Evolutionary conservation across 345 rosid species (phyloP), one percentile per base, ranked within the genome.

Genomic region (Raphanus sativus): DNA sequence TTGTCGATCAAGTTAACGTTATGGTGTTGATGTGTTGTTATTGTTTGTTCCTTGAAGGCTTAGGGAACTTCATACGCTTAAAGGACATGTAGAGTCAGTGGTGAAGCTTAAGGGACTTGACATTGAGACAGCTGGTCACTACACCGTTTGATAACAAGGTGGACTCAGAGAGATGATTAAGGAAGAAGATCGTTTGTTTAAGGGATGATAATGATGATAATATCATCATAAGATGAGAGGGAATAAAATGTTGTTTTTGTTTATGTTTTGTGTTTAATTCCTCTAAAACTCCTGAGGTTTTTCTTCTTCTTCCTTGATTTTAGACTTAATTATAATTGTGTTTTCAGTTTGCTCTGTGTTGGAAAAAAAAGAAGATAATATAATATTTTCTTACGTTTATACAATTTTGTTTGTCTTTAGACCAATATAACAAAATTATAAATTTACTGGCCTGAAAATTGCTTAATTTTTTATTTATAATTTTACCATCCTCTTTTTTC

Each of bases 81-180:
- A 89, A 79, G 97, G 97, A 1, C 97, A 88, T 15, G 97, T 89
- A 0, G 97, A 91, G 82, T 91, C 97, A 0, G 97, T 91, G 82
- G 97, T 89, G 84, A 89, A 91, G 86, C 87, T 91, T 10, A 89
- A 89, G 77, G 97, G 94, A 55, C 75, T 91, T 66, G 97, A 89
- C 72, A 91, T 89, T 17, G 94, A 91, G 58, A 87, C 94, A 65
- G 86, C 89, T 83, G 92, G 90, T 81, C 92, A 91, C 75, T 91
- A 91, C 76, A 91, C 97, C 3, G 90, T 91, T 66, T 91, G 82
- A 61, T 45, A 74, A 54, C 17, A 54, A 25, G 28, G 75, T 48
- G 24, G 4, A 62, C 9, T 62, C n/a, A 28, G 6, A 76, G 60
- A 52, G 45, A 8, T 17, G 76, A 56, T 66, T 5, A 8, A 70